These are phyloP conservation scores for Penicillium canescens DNA, from an alignment of 495 filamentous ascomycete species.

Conservation along the genomic window DNA sequence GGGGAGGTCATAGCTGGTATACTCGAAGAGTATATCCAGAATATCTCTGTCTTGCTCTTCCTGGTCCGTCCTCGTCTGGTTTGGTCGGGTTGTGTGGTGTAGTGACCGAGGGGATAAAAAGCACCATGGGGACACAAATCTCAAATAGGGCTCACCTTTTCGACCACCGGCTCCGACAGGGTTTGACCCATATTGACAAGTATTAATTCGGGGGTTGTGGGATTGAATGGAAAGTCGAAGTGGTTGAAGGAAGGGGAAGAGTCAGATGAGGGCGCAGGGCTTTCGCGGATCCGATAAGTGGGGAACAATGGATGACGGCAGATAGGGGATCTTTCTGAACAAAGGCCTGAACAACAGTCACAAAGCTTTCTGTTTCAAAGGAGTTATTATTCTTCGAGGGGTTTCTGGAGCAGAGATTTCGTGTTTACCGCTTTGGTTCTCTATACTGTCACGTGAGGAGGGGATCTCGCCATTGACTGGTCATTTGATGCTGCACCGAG, in stretches of 20 bases:
- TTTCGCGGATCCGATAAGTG: slow-evolving; percentile 34
- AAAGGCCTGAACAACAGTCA: not conserved
- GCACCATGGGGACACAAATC: slow-evolving; percentile 9
- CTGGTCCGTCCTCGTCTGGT: not conserved
- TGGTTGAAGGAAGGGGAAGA: slow-evolving; percentile 16
- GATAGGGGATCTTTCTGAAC: slow-evolving; percentile 13
- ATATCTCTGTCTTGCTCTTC: not conserved
- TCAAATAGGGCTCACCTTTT: slow-evolving; percentile 72
- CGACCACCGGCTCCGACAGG: slow-evolving; percentile 96
- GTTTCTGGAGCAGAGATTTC: slow-evolving; percentile 20
- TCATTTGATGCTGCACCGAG: not conserved
- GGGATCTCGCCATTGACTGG: slow-evolving; percentile 11
- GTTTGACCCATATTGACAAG: slow-evolving; percentile 86
- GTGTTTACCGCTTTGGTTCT: slow-evolving; percentile 16
- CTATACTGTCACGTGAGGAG: slow-evolving; percentile 9
- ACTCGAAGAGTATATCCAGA: not conserved
- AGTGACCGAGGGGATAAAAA: slow-evolving; percentile 15
- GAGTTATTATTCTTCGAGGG: not conserved
- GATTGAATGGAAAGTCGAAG: slow-evolving; percentile 21
- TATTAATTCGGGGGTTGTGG: slow-evolving; percentile 19
- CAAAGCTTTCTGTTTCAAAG: too few species aligned
- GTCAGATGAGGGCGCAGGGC: slow-evolving; percentile 34
- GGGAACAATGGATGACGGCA: slow-evolving; percentile 27
- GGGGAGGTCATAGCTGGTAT: not conserved
- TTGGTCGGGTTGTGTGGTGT: not conserved